Conservation (phyloP, 345 rosid species). For the Eucalyptus pauciflora region DNA sequence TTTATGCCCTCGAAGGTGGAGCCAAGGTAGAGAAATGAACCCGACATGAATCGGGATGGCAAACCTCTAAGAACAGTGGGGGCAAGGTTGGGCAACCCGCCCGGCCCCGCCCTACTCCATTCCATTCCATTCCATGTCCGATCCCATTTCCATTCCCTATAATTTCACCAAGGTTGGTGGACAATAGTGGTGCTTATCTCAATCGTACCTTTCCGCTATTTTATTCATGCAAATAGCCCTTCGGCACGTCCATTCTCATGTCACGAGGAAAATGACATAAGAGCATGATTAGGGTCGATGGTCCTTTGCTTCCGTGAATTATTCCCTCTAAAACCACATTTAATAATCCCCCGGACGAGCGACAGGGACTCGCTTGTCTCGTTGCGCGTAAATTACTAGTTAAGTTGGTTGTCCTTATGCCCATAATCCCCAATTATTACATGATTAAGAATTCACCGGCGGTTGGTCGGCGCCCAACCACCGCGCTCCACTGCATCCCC, state of each 20-base stretch:
- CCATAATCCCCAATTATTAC: conserved; percentile 25
- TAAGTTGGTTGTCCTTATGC: conserved; percentile 17
- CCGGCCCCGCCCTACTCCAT: neutral
- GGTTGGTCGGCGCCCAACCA: conserved; percentile 41
- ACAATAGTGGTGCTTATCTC: neutral
- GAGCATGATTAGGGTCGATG: neutral
- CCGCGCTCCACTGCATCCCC: neutral
- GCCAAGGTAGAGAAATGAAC: neutral
- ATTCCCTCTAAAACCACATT: neutral
- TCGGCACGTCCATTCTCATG: neutral
- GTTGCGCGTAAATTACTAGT: conserved; percentile 7
- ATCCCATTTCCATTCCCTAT: neutral
- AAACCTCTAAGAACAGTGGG: neutral
- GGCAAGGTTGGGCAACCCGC: neutral
- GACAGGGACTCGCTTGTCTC: neutral
- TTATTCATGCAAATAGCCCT: neutral
- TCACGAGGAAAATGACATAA: neutral
- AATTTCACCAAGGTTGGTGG: neutral
- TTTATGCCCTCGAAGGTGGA: accelerated
- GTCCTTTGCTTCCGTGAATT: neutral
- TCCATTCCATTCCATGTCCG: neutral
- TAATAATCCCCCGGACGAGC: neutral
- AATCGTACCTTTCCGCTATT: neutral
- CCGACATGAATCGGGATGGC: neutral
- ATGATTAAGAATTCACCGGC: conserved; percentile 3